Base-by-base conservation (phyloP, 2,329 filamentous ascomycete species). In the Sphaerulina musiva region DNA sequence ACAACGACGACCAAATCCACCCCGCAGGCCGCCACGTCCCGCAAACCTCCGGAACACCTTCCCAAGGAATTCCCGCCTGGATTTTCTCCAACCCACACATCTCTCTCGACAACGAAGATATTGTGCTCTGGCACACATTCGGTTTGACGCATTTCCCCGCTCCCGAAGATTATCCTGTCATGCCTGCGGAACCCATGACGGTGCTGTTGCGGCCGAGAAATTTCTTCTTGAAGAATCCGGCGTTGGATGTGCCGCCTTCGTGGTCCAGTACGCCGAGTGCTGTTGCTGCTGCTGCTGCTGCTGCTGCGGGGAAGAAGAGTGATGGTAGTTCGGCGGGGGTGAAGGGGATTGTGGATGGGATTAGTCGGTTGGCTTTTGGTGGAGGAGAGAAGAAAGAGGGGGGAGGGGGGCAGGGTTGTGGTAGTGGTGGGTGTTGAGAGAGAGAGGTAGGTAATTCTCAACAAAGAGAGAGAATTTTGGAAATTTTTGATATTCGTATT, bases 101-200 rank as follows among this genome's bases (percentile, higher is more conserved):
- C 54, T 80, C 76, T 26, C 83, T 95, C 61, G 87, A 86, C 52
- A 86, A 95, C 75, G 87, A 84, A 0, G 88, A 96, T 68, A 74
- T 95, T 31, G 90, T 96, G 1, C 80, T 95, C 12, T 96, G 90
- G 90, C 90, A 95, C 73, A 95, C 89, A 0, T 96, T 95, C 66
- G 91, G 91, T 36, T 78, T 95, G 36, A 92, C 86, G 0, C 91
- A 95, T 69, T 92, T 95, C 76, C 90, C 91, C 0, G 76, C 87
- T 0, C 89, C 90, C 0, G 91, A 96, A 68, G 91, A 95, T 71
- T 95, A 89, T 75, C 91, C 91, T 31, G 78, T 95, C 63, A 95
- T 95, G 90, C 64, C 65, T 4, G 66, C 66, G 12, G 67, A 77
- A 75, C 87, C 88, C 0, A 91, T 95, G 80, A 88, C 83, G 1